Base-by-base conservation (phyloP, 768 basidiomycete genomes). In the Suillus variegatus region DNA sequence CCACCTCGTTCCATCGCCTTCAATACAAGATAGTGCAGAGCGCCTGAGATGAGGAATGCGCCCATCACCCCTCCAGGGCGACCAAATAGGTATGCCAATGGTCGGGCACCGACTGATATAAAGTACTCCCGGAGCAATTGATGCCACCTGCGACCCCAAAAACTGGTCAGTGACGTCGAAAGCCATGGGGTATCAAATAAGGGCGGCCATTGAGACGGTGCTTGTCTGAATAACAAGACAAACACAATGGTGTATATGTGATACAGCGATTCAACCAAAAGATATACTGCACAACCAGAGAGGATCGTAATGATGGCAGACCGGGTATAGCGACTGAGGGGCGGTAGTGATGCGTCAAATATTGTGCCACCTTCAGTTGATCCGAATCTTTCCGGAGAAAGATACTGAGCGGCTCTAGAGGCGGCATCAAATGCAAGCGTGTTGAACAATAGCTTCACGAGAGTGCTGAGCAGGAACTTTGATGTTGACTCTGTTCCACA, bases 121-220 rank as follows among this genome's bases (percentile, higher is more conserved):
- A 91, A 90, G 44, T 74, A 70, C 51, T 86, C 82, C 13, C 89
- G 82, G 70, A 90, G 88, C 7, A 86, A 65, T 69, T 90, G 89
- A 68, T 92, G 90, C 90, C 91, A 92, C n/a, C 83, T 76, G 63
- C 66, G 72, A 4, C 82, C 79, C 91, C 90, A 92, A 64, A 88
- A 85, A 32, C 86, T 82, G 46, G 77, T 73, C n/a, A 92, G 75
- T 4, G 88, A 90, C 3, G 85, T 85, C 0, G 86, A 73, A 12
- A 72, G 49, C 83, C 84, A 91, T 5, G 90, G 90, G 7, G 75
- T 60, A 62, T 84, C 77, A 73, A 90, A 89, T 25, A 86, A 65
- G 1, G 88, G 89, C 0, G 90, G 90, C 88, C 88, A 91, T 60
- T 85, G 80, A 0, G 76, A 77, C 0, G 83, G 82, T 55, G 78